Evolutionary conservation across 495 filamentous ascomycete genomes (phyloP), one percentile per base, ranked within the genome.

Genomic region (Lentithecium fluviatile): DNA sequence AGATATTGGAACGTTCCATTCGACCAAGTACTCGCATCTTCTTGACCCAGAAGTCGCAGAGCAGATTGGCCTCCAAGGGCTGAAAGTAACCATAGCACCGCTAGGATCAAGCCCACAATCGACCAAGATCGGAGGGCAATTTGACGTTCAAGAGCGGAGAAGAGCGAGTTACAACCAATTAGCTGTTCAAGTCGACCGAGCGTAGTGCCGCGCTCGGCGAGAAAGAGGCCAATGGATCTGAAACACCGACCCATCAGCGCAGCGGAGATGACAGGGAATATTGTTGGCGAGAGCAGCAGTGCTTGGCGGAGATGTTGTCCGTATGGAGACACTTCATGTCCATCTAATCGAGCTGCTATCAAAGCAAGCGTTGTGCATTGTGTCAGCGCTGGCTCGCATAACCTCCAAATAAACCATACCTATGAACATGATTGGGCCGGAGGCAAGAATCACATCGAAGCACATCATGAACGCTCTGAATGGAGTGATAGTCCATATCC

Each of bases 61-160:
- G 50, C 62, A n/a, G 62, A 58, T 56, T 65, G 62, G 19, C 62
- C 56, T 15, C 62, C n/a, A n/a, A n/a, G n/a, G n/a, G n/a, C n/a
- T n/a, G n/a, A n/a, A n/a, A n/a, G n/a, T n/a, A n/a, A n/a, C n/a
- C n/a, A n/a, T n/a, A n/a, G n/a, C n/a, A n/a, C n/a, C n/a, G n/a
- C n/a, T n/a, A n/a, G n/a, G n/a, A n/a, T n/a, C n/a, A n/a, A n/a
- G n/a, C n/a, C n/a, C n/a, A n/a, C n/a, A n/a, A n/a, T n/a, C n/a
- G n/a, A n/a, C n/a, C n/a, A n/a, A n/a, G n/a, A n/a, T n/a, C n/a
- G n/a, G n/a, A n/a, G n/a, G n/a, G n/a, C n/a, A n/a, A n/a, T n/a
- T n/a, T n/a, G n/a, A n/a, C n/a, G n/a, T n/a, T n/a, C 62, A 2
- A 65, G n/a, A 1, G 56, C 57, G 13, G 56, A 52, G 29, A 65